phyloP scores from a whole-genome alignment of 805 yeast species.

The Candida golubevii region DNA sequence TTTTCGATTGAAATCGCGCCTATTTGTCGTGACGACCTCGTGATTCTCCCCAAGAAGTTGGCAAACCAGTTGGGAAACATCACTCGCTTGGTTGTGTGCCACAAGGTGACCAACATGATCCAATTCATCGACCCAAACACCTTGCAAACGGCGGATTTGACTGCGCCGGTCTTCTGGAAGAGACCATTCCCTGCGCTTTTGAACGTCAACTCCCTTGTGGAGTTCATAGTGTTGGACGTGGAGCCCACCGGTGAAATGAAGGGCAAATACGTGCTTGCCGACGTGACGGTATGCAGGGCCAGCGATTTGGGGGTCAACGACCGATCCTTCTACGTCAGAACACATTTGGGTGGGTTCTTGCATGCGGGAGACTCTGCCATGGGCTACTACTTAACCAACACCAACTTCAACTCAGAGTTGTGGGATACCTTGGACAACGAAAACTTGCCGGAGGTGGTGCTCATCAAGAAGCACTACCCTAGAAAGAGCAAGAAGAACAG shows the following conservation, averaged over 20 bases:
- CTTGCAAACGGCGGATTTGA: conserved; percentile 70
- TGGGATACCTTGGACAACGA: conserved; percentile 66
- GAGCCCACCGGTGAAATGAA: conserved; percentile 81
- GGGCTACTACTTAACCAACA: conserved; percentile 82
- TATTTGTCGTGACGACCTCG: conserved; percentile 93
- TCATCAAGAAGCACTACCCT: conserved; percentile 84
- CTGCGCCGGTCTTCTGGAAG: conserved; percentile 75
- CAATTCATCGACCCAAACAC: conserved; percentile 87
- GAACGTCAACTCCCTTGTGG: conserved; percentile 71
- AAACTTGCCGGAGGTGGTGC: conserved; percentile 76
- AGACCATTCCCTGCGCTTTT: conserved; percentile 72
- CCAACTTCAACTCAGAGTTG: conserved; percentile 83
- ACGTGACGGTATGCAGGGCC: conserved; percentile 85
- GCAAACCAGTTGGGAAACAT: conserved; percentile 83
- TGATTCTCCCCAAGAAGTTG: conserved; percentile 81
- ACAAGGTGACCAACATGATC: conserved; percentile 73
- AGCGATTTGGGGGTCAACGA: conserved; percentile 86
- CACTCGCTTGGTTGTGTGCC: conserved; percentile 76
- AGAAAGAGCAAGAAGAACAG: conserved; percentile 72
- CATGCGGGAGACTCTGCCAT: conserved; percentile 95
- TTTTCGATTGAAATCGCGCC: conserved; percentile 94
- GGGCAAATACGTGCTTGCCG: conserved; percentile 83
- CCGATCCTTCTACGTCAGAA: conserved; percentile 73
- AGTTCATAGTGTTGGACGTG: conserved; percentile 86
- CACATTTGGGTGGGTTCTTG: conserved; percentile 89